Conservation (phyloP, 2,329 filamentous ascomycete genomes). For the Diaporthe citrichinensis region DNA sequence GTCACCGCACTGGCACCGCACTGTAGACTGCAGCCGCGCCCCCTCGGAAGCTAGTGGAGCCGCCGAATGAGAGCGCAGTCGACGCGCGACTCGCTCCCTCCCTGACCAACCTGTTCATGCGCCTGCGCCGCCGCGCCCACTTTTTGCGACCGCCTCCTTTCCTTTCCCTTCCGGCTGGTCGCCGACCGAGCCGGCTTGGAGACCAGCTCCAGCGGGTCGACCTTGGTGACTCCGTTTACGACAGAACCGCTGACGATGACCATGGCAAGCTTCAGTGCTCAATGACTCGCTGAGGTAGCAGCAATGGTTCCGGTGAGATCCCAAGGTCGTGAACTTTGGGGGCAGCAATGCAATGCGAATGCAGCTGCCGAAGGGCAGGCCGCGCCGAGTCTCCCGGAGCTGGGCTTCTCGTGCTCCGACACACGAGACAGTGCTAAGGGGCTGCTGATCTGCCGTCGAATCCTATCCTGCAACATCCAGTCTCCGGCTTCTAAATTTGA, state of each 20-base stretch:
- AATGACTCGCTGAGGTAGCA: neutral
- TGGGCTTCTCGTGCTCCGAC: constrained; percentile 26
- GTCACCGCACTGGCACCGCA: constrained; percentile 33
- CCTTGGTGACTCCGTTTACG: neutral
- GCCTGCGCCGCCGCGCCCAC: constrained; percentile 29
- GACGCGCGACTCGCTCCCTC: constrained; percentile 29
- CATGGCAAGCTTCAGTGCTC: neutral
- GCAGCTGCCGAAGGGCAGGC: neutral
- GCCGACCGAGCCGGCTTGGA: constrained; percentile 28
- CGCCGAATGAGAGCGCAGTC: constrained; percentile 23
- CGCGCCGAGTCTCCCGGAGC: constrained; percentile 31
- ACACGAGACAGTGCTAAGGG: constrained; percentile 22
- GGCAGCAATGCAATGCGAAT: neutral
- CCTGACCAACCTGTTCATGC: constrained; percentile 26
- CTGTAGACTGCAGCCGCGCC: constrained; percentile 22
- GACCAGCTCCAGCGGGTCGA: neutral
- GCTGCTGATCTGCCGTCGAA: constrained; percentile 24
- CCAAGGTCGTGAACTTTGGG: neutral
- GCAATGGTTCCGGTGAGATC: neutral
- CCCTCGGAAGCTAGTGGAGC: constrained; percentile 29
- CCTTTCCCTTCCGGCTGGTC: constrained; percentile 23
- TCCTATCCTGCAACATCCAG: neutral
- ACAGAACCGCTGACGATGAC: neutral
- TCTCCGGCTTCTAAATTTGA: neutral
- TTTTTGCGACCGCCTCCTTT: constrained; percentile 33